Evolutionary conservation across 1,284 basidiomycete genomes (phyloP).

Genomic region (Dichomitus squalens): DNA sequence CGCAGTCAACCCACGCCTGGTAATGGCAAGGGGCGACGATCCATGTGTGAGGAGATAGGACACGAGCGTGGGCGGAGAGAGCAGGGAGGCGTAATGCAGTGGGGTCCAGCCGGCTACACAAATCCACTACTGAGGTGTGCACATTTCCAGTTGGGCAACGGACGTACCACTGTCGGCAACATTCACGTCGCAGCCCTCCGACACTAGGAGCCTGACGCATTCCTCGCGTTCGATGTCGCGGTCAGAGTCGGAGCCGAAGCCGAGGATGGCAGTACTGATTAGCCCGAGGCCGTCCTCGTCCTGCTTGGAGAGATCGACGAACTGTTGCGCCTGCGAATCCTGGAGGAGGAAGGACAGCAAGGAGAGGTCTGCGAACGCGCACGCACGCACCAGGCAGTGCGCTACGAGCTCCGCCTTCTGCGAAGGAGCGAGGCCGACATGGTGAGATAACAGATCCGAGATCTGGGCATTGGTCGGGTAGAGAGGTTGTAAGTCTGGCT

Average conservation of each 20-base stretch:
- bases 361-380: slow-evolving; percentile 72
- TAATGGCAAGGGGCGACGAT: slow-evolving; percentile 77
- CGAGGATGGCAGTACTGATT: slow-evolving; percentile 79
- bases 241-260: slow-evolving; percentile 82
- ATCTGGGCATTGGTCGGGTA: slow-evolving; percentile 72
- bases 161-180: slow-evolving; percentile 66
- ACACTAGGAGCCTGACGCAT: slow-evolving; percentile 78
- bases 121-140: background rate
- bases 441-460: slow-evolving; percentile 59
- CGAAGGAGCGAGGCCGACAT: slow-evolving; percentile 64
- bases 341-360: slow-evolving; percentile 72
- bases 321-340: slow-evolving; percentile 70
- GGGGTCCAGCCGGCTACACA: slow-evolving; percentile 88
- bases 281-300: slow-evolving; percentile 87
- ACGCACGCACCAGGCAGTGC: slow-evolving; percentile 73
- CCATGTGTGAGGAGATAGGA: slow-evolving; percentile 93
- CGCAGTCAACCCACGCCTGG: slow-evolving; percentile 77
- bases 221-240: slow-evolving; percentile 87
- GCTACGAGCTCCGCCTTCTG: slow-evolving; percentile 70
- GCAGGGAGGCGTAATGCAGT: slow-evolving; percentile 90
- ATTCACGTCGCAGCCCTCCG: slow-evolving; percentile 75
- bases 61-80: slow-evolving; percentile 89
- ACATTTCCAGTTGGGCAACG: background rate
- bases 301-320: slow-evolving; percentile 64
- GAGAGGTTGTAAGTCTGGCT: slow-evolving; percentile 76